Evolutionary conservation across 495 filamentous ascomycete genomes (phyloP), one percentile per base, ranked within the genome.

Genomic region (Daldinia caldariorum): DNA sequence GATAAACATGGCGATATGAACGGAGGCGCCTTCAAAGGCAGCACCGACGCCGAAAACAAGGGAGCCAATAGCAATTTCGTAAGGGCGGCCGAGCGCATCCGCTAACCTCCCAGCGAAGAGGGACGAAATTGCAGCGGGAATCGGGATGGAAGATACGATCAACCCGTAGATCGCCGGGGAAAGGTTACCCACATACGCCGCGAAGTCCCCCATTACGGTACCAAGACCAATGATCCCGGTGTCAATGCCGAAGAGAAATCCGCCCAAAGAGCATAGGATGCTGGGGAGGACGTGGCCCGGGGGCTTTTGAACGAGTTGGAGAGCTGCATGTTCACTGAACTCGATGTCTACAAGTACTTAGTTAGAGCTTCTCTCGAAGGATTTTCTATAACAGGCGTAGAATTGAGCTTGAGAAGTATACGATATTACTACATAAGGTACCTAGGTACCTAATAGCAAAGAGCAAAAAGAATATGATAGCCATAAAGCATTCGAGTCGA

Each of bases 151-250:
- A 0, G 90, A 91, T 34, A 92, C 88, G 16, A 89, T 82, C n/a
- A 91, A 77, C 3, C 89, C 88, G 71, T 87, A 86, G 29, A 89
- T 73, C 1, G 83, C 83, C 7, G 89, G 80, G 6, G 88, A 86
- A 39, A 87, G 81, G 34, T 74, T 74, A 1, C 88, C 86, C 63
- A 90, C 86, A 26, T 80, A 76, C 6, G 71, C 49, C 12, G 71
- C 76, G 73, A 89, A 91, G 47, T 80, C 75, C 0, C 81, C 80
- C 90, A 91, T 91, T 22, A 82, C 79, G 6, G 88, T 91, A 0
- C 90, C 78, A 7, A 88, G 86, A 0, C 90, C 89, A 59, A 91
- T 90, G 31, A 83, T 85, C 5, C 90, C 88, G 0, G 88, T 91
- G 61, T 91, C 88, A 68, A 87, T 82, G 8, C 85, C 71, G 47